phyloP scores from a whole-genome alignment of 202 grass and related monocot genomes.

The Digitaria exilis region DNA sequence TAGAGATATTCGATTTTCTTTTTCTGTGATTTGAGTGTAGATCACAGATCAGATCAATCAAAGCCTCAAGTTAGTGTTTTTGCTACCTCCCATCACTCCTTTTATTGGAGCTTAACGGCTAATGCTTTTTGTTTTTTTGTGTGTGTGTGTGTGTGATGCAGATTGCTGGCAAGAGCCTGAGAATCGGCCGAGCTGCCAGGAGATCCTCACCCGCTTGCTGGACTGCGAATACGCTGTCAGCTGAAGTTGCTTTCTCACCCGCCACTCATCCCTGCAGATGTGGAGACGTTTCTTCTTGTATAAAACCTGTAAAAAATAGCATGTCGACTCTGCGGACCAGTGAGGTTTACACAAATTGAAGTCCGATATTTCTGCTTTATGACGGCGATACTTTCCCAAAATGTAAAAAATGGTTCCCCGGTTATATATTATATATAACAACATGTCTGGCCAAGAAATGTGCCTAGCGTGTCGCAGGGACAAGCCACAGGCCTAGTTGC shows the following conservation, averaged over 20 bases:
- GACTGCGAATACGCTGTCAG: slow-evolving; percentile 83
- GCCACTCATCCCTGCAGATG: slow-evolving; percentile 24
- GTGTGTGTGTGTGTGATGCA: no score
- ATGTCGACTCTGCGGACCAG: slow-evolving; percentile 27
- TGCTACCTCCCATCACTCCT: background rate
- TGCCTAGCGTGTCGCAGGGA: background rate
- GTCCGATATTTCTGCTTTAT: slow-evolving; percentile 26
- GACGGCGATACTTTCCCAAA: slow-evolving; percentile 17
- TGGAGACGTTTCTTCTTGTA: slow-evolving; percentile 33
- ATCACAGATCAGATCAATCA: slow-evolving; percentile 4
- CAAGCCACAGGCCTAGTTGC: background rate
- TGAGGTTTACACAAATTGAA: slow-evolving; percentile 33
- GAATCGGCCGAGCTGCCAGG: slow-evolving; percentile 89
- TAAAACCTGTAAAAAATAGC: slow-evolving; percentile 60
- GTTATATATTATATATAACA: slow-evolving; percentile 53
- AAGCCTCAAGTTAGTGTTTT: background rate
- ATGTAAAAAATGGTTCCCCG: slow-evolving; percentile 37
- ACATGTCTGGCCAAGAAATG: slow-evolving; percentile 5
- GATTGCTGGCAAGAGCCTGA: slow-evolving; percentile 97
- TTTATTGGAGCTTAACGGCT: background rate
- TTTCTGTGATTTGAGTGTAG: slow-evolving; percentile 14
- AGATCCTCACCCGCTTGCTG: slow-evolving; percentile 89
- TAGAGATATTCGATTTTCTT: background rate
- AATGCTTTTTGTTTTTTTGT: no score
- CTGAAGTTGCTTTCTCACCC: slow-evolving; percentile 37